Base-by-base conservation (phyloP, 2,329 filamentous ascomycete genomes). In the Bipolaris oryzae region DNA sequence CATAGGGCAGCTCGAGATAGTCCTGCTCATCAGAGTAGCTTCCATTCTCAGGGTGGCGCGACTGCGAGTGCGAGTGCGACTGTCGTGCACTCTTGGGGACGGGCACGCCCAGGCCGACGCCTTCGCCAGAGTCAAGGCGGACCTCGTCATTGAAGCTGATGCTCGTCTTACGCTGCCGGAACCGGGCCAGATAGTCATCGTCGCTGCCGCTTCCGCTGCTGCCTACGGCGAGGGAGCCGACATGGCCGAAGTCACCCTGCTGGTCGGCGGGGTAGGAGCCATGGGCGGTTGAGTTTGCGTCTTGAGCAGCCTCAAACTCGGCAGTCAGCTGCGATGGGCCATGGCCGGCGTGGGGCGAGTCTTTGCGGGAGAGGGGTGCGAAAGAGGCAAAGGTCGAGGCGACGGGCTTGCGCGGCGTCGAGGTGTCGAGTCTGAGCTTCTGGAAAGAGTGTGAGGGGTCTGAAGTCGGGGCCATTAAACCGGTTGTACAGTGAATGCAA, bases 71-170 rank as follows among this genome's bases (percentile, higher is more conserved):
- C 16, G 64, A 61, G 9, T 65, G 53, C n/a, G 60, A 55, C 13
- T 66, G 54, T 3, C 63, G 61, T 25, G 57, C 53, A n/a, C 64
- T 54, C 60, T 73, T 76, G 6, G 76, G 74, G 10, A 78, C 62
- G 16, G 76, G 76, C 16, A 74, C 69, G 31, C 77, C 71, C 38
- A 78, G 67, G 15, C 70, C 70, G 10, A 75, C 65, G n/a, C 69
- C 69, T 49, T 75, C 69, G 48, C 77, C 77, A 53, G 71, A 72
- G 59, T 79, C 77, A 44, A 79, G 72, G 3, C 68, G 76, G 33
- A 78, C 76, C 56, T 76, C 63, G 16, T 70, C 66, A 57, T 74
- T 72, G 66, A 79, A 79, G 65, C 71, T 78, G 54, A 79, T 78
- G 33, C 76, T 77, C 23, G 70, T 71, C 34, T 68, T 70, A 33